Base-by-base conservation (phyloP, 73 alveolate species). In the Breviolum minutum region DNA sequence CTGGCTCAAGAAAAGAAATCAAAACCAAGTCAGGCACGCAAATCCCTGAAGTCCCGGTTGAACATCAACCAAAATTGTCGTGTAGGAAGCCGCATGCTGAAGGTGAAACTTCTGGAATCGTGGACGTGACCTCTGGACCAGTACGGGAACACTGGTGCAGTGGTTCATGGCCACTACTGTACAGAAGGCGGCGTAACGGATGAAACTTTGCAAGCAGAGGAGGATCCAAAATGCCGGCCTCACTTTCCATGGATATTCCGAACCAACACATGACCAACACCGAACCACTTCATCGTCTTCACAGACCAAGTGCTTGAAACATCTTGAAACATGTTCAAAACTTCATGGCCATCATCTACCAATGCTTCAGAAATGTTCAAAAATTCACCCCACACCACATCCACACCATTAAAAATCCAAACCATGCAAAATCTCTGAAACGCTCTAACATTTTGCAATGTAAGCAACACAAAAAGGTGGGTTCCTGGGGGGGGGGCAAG, bases 401-500 rank as follows among this genome's bases (percentile, higher is more conserved):
- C 5, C 54, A 40, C 54, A 40, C 3, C 54, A 40, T 3, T 40
- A 40, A 40, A 40, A 2, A 2, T 40, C 54, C 54, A 40, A 40
- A 0, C 54, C 3, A 40, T 40, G 54, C 54, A 40, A 40, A 40
- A 40, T 40, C 54, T 40, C 54, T 40, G 54, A 40, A 0, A 3
- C 54, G 54, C n/a, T n/a, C n/a, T n/a, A n/a, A n/a, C n/a, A n/a
- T 40, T 40, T 40, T 0, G 54, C 54, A 40, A 0, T 40, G 54
- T 40, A 3, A 0, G 5, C 54, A 40, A 3, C 54, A 40, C 54
- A 40, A 40, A 40, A 76, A 76, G 60, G n/a, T 19, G 2, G 71
- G 90, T 7, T 48, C 71, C 60, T 0, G 87, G 48, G 90, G 90
- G 90, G 90, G 90, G 90, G 90, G 90, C 90, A 2, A 85, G 77